Base-by-base conservation (phyloP, 2,329 filamentous ascomycete genomes). In the Trichoderma afroharzianum region DNA sequence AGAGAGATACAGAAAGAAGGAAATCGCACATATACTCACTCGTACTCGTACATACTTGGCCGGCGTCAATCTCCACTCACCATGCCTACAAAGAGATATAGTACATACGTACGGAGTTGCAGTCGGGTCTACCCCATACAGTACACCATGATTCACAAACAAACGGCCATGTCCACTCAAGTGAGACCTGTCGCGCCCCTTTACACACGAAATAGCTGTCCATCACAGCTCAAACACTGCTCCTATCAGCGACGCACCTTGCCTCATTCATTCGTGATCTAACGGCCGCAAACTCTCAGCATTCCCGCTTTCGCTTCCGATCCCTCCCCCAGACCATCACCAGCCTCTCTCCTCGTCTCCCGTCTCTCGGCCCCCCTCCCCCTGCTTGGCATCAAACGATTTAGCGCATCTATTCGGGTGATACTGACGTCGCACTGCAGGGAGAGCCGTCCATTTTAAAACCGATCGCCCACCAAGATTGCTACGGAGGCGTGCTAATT, bases 391-490 rank as follows among this genome's bases (percentile, higher is more conserved):
- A 59, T 68, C 66, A 53, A 33, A 61, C 66, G 36, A 68, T 68
- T 68, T 68, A 68, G 66, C 66, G 66, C 66, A 61, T 68, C 66
- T 28, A 33, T 68, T 53, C 55, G 57, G 66, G 66, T 61, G 57
- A 53, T 36, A 50, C 39, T 62, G 39, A 62, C 66, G 66, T 68
- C 66, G 66, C 57, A 68, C 59, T 68, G 66, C 66, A 68, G 57
- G 57, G n/a, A 32, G 28, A 26, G 66, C 55, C 32, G 58, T 61
- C 53, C 66, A 15, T 18, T 68, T 24, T 36, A 43, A 62, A 53
- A 47, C 36, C 66, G 66, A 68, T 68, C 66, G 66, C 66, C 36
- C 30, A 67, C 50, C 63, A 57, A 67, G 50, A 67, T n/a, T 28
- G 63, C 50, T 67, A 43, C 50, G 63, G 50, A 57, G 43, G 43